phyloP scores from a whole-genome alignment of 1,284 basidiomycete species.

The Abortiporus biennis region DNA sequence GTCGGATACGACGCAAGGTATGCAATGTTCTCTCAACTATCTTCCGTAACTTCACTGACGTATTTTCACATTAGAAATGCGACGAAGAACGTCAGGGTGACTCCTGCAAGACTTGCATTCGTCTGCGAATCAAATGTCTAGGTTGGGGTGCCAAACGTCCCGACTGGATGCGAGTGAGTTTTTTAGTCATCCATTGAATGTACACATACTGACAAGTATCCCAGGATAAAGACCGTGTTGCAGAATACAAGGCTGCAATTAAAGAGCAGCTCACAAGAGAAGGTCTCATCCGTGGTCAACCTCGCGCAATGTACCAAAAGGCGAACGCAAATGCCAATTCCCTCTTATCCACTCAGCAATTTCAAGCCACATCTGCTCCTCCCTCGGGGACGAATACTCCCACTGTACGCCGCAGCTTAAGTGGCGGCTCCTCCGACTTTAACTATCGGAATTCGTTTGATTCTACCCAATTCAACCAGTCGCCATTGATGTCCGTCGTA shows the following conservation, averaged over 20 bases:
- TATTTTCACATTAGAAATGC: constrained; percentile 54
- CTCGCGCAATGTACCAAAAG: constrained; percentile 39
- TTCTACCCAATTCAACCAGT: constrained; percentile 4
- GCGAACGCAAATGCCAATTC: neutral
- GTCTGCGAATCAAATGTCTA: constrained; percentile 69
- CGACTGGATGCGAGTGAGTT: constrained; percentile 77
- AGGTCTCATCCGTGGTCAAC: constrained; percentile 75
- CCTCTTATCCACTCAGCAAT: constrained; percentile 8
- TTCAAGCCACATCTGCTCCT: constrained; percentile 17
- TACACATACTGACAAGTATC: constrained; percentile 10
- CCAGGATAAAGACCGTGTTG: constrained; percentile 77
- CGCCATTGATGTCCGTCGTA: constrained; percentile 10
- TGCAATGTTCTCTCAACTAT: constrained; percentile 17
- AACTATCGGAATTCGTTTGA: constrained; percentile 7
- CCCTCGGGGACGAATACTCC: constrained; percentile 21
- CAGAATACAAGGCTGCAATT: constrained; percentile 76
- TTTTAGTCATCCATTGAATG: neutral
- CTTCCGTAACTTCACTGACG: constrained; percentile 9
- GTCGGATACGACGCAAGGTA: constrained; percentile 74
- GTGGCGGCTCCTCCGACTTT: constrained; percentile 13
- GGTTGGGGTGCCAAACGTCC: constrained; percentile 77
- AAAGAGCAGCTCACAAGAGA: constrained; percentile 71
- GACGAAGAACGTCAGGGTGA: constrained; percentile 74
- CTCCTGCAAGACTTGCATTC: constrained; percentile 72
- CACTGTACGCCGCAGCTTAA: constrained; percentile 15